Evolutionary conservation across 352 stramenopile species (phyloP), one percentile per base, ranked within the genome.

Genomic region (Phytophthora pseudosyringae): DNA sequence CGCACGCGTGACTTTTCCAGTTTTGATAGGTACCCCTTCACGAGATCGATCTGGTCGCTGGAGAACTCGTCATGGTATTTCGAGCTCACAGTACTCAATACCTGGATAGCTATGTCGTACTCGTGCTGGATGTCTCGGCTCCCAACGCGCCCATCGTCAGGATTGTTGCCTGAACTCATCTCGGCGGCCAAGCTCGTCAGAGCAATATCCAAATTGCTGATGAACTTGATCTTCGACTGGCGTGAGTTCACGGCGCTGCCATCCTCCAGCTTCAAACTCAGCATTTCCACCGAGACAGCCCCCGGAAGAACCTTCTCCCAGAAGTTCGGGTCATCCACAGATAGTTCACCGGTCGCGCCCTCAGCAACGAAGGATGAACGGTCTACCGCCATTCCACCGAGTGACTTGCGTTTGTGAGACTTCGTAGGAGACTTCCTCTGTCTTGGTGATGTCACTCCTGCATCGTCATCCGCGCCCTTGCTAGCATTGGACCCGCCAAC

Each of bases 311-410:
- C 93, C 48, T 97, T 97, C 41, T 97, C 89, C 96, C 96, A 99
- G 52, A 99, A 99, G 35, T 98, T 97, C 1, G 95, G 95, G 60
- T 99, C 96, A 67, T 99, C 94, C 7, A 99, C 91, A 41, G 97
- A 93, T 26, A 99, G 69, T 61, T 98, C 90, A 35, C 81, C 84
- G 9, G 86, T 94, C 11, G 97, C 93, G 5, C 91, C 92, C 69
- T 97, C 90, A 0, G 93, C 92, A 18, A 98, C 86, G 67, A 98
- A 98, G 10, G 90, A 97, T 16, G 90, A 96, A 15, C 93, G 81
- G 57, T 95, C 87, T 38, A 94, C 85, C 2, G 84, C 83, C 63
- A 94, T 92, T 35, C 89, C 84, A 44, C 80, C 86, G 6, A 94
- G 67, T 3, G 85, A 94, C 56, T 94, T 94, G 1, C 81, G 76